Conservation (phyloP, 257 asterid genomes). For the Verbena officinalis region DNA sequence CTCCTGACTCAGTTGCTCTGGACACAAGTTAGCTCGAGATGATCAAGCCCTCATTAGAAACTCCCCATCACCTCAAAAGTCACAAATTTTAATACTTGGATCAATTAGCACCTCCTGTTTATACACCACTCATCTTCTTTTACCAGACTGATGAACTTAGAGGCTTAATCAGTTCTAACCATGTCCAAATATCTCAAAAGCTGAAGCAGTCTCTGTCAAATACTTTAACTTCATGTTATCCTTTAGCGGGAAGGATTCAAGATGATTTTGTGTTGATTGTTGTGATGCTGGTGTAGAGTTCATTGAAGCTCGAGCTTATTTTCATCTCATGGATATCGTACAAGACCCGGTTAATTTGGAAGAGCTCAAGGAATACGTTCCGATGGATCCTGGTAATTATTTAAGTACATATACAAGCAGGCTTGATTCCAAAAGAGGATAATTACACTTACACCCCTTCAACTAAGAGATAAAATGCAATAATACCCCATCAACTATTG, state of each 20-base stretch:
- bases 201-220: slow-evolving; percentile 31
- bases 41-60: slow-evolving; percentile 44
- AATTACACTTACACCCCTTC: no score
- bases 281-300: slow-evolving; percentile 28
- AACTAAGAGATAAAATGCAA: no score
- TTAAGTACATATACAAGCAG: not conserved
- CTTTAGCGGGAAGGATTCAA: slow-evolving; percentile 37
- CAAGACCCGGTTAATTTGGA: not conserved
- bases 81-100: slow-evolving; percentile 36
- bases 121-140: slow-evolving; percentile 24
- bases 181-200: slow-evolving; percentile 8
- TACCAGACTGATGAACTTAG: slow-evolving; percentile 19
- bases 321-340: not conserved
- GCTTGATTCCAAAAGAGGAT: no score
- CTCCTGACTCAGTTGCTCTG: no score
- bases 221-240: slow-evolving; percentile 31
- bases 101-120: not conserved
- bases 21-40: no score
- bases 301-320: not conserved
- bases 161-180: not conserved
- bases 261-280: slow-evolving; percentile 25
- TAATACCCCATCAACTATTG: no score
- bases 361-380: not conserved
- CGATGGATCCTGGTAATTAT: not conserved
- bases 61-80: slow-evolving; percentile 35